Evolutionary conservation across 257 asterid genomes (phyloP).

Genomic region (Cordia subcordata): DNA sequence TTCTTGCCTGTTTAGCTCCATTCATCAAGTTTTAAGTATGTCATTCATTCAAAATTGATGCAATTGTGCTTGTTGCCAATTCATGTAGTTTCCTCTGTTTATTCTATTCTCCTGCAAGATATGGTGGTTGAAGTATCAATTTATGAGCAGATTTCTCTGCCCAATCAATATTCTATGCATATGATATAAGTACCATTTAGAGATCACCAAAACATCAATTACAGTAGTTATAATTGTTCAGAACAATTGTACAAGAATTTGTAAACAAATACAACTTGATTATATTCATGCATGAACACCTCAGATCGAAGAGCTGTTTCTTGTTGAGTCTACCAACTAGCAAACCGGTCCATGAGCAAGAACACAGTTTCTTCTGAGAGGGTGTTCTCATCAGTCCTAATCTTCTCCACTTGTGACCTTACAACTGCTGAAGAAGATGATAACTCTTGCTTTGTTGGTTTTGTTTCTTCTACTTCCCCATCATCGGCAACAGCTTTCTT

Average conservation of each 20-base stretch:
- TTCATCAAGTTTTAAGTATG: too few species aligned
- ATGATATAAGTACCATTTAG: too few species aligned
- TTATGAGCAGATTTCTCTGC: too few species aligned
- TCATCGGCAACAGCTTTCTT: slow-evolving; percentile 22
- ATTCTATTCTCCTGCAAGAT: too few species aligned
- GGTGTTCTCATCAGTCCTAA: slow-evolving; percentile 12
- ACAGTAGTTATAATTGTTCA: not conserved
- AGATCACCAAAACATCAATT: not conserved
- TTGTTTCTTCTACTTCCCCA: slow-evolving; percentile 22
- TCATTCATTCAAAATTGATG: too few species aligned
- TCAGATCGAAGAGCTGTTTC: too few species aligned
- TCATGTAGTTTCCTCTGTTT: too few species aligned
- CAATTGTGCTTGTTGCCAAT: too few species aligned
- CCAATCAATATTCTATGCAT: too few species aligned
- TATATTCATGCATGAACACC: not conserved
- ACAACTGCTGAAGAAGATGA: slow-evolving; percentile 16
- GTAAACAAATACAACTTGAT: not conserved
- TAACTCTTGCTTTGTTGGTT: slow-evolving; percentile 16
- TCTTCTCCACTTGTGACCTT: slow-evolving; percentile 7
- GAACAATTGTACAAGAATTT: not conserved
- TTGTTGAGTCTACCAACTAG: slow-evolving; percentile 35
- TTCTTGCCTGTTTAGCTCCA: too few species aligned
- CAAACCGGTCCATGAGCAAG: slow-evolving; percentile 75
- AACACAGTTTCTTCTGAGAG: slow-evolving; percentile 50
- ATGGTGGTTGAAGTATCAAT: too few species aligned